A percentile compares a stretch with the other conserved stretches of the same genome.
phyloP scores from a whole-genome alignment of 768 basidiomycete genomes.

The Tylopilus balloui region DNA sequence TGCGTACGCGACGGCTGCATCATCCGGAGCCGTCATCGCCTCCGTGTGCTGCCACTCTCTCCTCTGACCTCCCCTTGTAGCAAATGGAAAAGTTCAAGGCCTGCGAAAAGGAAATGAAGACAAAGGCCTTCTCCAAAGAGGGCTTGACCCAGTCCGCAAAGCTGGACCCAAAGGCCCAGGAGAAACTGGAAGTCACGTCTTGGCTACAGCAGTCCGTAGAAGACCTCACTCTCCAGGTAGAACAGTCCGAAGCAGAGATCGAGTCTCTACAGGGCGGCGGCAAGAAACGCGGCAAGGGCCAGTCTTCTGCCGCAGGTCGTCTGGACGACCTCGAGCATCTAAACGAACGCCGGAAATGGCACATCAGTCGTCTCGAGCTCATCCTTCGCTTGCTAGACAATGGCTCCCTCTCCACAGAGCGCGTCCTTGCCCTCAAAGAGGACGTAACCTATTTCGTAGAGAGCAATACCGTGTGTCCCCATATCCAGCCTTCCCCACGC shows the following conservation, averaged over 20 bases:
- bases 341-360: conserved; percentile 96
- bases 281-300: conserved; percentile 81
- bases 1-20: conserved; percentile 40
- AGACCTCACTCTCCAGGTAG: conserved; percentile 88
- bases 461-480: conserved; percentile 77
- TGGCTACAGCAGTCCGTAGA: conserved; percentile 92
- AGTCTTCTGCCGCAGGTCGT: conserved; percentile 60
- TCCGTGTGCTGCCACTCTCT: conserved; percentile 13
- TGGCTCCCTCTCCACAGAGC: conserved; percentile 79
- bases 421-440: conserved; percentile 79
- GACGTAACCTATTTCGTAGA: conserved; percentile 97
- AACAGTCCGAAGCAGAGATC: conserved; percentile 91
- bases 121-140: conserved; percentile 99
- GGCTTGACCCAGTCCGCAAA: conserved; percentile 91
- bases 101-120: conserved; percentile 99
- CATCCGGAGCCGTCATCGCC: not conserved
- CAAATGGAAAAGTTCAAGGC: conserved; percentile 99
- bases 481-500: conserved; percentile 2
- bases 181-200: conserved; percentile 82
- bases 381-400: conserved; percentile 92
- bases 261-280: conserved; percentile 75
- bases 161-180: conserved; percentile 95
- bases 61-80: conserved; percentile 38
- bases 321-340: conserved; percentile 79
- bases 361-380: conserved; percentile 87